A percentile compares a stretch with the other conserved stretches of the same genome.
Conservation (phyloP, 257 asterid species). For the Sherardia arvensis region DNA sequence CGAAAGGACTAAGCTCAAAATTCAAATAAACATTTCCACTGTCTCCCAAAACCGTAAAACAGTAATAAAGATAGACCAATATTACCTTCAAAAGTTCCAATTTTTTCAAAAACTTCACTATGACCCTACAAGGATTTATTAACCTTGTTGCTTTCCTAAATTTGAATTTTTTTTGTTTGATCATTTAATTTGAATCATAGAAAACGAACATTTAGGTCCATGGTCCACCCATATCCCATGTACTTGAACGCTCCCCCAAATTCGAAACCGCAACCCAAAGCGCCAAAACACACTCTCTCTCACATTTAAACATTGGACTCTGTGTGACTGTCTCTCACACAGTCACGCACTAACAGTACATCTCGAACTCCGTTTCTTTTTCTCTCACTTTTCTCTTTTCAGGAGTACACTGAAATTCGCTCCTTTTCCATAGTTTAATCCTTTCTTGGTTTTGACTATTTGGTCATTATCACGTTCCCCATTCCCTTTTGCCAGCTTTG, state of each 20-base stretch:
- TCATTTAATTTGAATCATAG: no score
- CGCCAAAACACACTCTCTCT: slow-evolving; percentile 29
- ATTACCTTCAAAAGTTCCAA: background rate
- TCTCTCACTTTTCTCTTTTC: slow-evolving; percentile 12
- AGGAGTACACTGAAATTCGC: slow-evolving; percentile 25
- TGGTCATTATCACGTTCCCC: background rate
- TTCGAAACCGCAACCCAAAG: slow-evolving; percentile 40
- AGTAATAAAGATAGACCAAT: slow-evolving; percentile 3
- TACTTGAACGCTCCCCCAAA: slow-evolving; percentile 32
- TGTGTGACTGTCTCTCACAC: slow-evolving; percentile 12
- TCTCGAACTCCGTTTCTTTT: slow-evolving; percentile 36
- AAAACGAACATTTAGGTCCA: no score
- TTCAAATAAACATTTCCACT: no score
- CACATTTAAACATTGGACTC: slow-evolving; percentile 1
- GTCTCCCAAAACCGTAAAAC: no score
- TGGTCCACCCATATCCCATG: no score
- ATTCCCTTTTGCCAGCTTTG: background rate
- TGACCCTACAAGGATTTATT: background rate
- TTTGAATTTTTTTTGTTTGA: background rate
- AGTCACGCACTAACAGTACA: slow-evolving; percentile 3
- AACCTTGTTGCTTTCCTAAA: background rate
- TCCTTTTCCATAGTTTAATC: slow-evolving; percentile 5
- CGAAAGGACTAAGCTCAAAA: no score
- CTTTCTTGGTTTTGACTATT: background rate
- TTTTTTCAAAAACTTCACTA: background rate